These are phyloP conservation scores for Hygrophorus pudorinus DNA, from an alignment of 768 basidiomycete genomes.

Conservation along the genomic window DNA sequence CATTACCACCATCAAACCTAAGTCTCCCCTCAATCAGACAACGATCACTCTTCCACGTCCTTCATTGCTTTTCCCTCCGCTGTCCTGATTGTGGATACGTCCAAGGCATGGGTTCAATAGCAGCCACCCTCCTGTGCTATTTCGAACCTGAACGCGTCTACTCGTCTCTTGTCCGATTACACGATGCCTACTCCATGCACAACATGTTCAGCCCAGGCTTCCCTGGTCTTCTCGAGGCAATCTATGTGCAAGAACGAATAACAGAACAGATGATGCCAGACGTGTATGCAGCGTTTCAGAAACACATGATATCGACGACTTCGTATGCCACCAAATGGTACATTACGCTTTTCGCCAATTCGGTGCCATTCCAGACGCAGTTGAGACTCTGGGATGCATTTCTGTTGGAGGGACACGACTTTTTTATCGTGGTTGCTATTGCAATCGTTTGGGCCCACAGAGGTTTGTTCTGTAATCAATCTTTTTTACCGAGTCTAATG, in stretches of 20 bases:
- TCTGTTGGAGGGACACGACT: slow-evolving; percentile 80
- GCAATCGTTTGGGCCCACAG: slow-evolving; percentile 88
- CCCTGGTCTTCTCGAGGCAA: slow-evolving; percentile 90
- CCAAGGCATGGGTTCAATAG: slow-evolving; percentile 98
- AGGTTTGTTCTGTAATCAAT: slow-evolving; percentile 38
- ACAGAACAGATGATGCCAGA: slow-evolving; percentile 83
- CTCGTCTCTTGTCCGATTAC: slow-evolving; percentile 75
- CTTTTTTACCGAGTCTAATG: slow-evolving; percentile 2
- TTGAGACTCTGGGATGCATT: slow-evolving; percentile 93
- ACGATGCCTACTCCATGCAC: slow-evolving; percentile 84
- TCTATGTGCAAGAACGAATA: slow-evolving; percentile 89
- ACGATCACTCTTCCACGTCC: slow-evolving; percentile 88
- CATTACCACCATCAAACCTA: slow-evolving; percentile 2
- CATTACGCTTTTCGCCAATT: slow-evolving; percentile 94
- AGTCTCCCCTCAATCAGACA: slow-evolving; percentile 43
- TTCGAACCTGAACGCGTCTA: slow-evolving; percentile 86
- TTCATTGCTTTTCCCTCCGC: slow-evolving; percentile 84
- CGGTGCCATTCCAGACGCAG: slow-evolving; percentile 92
- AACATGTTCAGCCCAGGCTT: slow-evolving; percentile 88
- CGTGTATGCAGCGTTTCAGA: slow-evolving; percentile 78
- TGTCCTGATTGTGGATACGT: slow-evolving; percentile 89
- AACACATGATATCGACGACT: slow-evolving; percentile 85
- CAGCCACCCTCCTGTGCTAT: slow-evolving; percentile 89
- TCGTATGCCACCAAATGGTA: slow-evolving; percentile 99
- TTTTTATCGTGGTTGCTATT: slow-evolving; percentile 76